A percentile compares a stretch with the other conserved stretches of the same genome.
phyloP scores from a whole-genome alignment of 31 red algal species.

The Asparagopsis taxiformis region DNA sequence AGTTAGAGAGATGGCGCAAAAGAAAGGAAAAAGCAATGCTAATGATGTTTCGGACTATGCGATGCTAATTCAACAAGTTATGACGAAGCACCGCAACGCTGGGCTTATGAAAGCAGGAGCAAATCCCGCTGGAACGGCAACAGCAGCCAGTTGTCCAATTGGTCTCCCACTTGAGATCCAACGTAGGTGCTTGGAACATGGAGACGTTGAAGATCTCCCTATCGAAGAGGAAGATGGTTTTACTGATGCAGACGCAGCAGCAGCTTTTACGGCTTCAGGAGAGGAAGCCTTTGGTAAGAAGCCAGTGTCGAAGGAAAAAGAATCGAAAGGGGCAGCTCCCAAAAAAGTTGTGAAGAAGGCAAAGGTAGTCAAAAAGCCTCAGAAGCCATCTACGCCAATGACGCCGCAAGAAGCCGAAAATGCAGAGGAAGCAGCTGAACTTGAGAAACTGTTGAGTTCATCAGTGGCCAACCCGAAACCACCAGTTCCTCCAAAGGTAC shows the following conservation, averaged over 20 bases:
- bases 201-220: constrained; percentile 61
- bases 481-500: not conserved
- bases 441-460: not conserved
- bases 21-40: constrained; percentile 44
- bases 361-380: constrained; percentile 8
- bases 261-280: constrained; percentile 13
- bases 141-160: constrained; percentile 36
- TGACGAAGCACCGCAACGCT: constrained; percentile 63
- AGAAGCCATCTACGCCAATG: not conserved
- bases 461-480: not conserved
- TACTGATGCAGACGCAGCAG: constrained; percentile 31
- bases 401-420: not conserved
- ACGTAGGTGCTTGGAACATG: constrained; percentile 57
- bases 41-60: constrained; percentile 68
- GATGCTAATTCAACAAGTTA: constrained; percentile 52
- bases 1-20: constrained; percentile 60
- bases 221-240: constrained; percentile 54
- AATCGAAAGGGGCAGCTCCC: not conserved
- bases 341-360: not conserved
- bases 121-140: constrained; percentile 29
- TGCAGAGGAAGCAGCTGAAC: constrained; percentile 4
- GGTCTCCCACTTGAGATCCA: constrained; percentile 54
- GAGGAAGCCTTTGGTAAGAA: constrained; percentile 29
- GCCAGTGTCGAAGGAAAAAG: constrained; percentile 23
- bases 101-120: constrained; percentile 35